Percentiles rank a stretch among this genome's conserved stretches.
These are phyloP conservation scores for Chrysanthemum lavandulifolium DNA, from an alignment of 129 eudicot genomes.

Conservation along the genomic window DNA sequence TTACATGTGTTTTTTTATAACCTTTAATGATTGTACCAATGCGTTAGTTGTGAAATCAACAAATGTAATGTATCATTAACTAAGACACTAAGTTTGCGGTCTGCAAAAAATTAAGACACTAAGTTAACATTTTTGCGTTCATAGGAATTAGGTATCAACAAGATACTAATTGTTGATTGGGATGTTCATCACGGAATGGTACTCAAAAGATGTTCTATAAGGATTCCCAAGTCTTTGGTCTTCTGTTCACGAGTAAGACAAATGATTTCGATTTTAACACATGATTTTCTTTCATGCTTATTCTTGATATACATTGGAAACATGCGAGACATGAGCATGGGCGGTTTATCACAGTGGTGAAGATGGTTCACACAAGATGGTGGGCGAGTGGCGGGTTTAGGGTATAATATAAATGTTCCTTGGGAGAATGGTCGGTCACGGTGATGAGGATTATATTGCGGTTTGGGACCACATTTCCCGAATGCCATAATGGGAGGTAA, in stretches of 20 bases:
- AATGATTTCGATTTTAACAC: background rate
- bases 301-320: conserved; percentile 15
- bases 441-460: too few species aligned
- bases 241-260: conserved; percentile 79
- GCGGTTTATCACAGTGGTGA: conserved; percentile 71
- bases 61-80: background rate
- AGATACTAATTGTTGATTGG: conserved; percentile 92
- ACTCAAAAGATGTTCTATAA: conserved; percentile 91
- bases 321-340: conserved; percentile 74
- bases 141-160: conserved; percentile 76
- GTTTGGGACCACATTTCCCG: too few species aligned
- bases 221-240: conserved; percentile 86
- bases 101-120: too few species aligned
- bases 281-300: conserved; percentile 4
- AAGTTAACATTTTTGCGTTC: too few species aligned
- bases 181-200: conserved; percentile 99
- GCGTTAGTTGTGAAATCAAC: background rate
- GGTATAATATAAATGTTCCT: too few species aligned
- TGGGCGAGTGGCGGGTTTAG: conserved; percentile 85
- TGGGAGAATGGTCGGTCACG: too few species aligned
- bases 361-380: conserved; percentile 78
- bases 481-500: too few species aligned
- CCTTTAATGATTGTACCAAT: conserved; percentile 10
- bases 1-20: too few species aligned
- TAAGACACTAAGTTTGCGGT: background rate